Evolutionary conservation across 1,284 basidiomycete species (phyloP).

Genomic region (Ustilago cynodontis): DNA sequence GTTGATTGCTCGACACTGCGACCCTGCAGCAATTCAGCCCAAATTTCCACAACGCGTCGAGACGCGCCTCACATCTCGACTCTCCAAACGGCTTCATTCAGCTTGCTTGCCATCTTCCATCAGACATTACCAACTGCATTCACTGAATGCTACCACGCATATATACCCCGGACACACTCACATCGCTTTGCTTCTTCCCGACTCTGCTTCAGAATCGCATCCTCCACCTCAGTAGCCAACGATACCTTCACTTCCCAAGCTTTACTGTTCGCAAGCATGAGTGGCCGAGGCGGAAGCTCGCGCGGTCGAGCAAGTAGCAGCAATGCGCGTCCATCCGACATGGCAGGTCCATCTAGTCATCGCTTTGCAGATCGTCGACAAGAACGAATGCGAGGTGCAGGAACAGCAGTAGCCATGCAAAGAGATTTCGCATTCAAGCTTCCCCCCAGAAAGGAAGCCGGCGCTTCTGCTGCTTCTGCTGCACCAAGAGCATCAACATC

Average conservation of each 20-base stretch:
- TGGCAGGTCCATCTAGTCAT: slow-evolving; percentile 28
- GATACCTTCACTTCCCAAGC: neutral
- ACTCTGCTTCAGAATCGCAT: neutral
- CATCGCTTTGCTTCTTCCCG: neutral
- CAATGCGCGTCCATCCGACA: slow-evolving; percentile 18
- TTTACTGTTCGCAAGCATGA: slow-evolving; percentile 15
- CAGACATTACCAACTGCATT: neutral
- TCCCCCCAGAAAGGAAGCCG: slow-evolving; percentile 15
- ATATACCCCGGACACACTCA: neutral
- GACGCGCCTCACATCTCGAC: slow-evolving; percentile 12
- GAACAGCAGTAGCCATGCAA: slow-evolving; percentile 47
- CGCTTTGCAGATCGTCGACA: slow-evolving; percentile 51
- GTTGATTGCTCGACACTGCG: neutral
- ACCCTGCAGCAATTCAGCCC: slow-evolving; percentile 12
- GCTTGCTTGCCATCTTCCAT: neutral
- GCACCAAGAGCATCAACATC: slow-evolving; percentile 11
- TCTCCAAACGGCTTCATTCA: neutral
- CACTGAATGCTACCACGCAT: neutral
- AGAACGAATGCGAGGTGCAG: slow-evolving; percentile 55
- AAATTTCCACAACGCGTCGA: slow-evolving; percentile 22
- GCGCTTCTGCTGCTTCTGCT: neutral
- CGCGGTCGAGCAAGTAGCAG: slow-evolving; percentile 17
- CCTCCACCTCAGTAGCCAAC: neutral
- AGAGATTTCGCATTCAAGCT: slow-evolving; percentile 52
- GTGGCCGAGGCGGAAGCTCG: slow-evolving; percentile 20